phyloP scores from a whole-genome alignment of 495 filamentous ascomycete species.

The Parathielavia hyrcaniae region DNA sequence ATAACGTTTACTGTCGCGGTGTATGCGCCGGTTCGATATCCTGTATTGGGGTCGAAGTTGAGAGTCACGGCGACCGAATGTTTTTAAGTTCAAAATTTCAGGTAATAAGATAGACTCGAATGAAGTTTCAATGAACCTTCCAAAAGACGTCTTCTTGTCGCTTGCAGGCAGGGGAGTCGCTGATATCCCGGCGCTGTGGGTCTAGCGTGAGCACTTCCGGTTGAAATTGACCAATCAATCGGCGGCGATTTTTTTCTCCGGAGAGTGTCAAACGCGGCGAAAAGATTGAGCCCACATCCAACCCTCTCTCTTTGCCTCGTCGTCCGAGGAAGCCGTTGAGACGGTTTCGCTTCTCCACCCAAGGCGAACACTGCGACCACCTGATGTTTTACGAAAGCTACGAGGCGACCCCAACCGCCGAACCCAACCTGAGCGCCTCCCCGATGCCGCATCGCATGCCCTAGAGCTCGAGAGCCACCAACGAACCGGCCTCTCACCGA shows the following conservation, averaged over 20 bases:
- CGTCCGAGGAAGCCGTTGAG: neutral
- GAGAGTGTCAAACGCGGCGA: neutral
- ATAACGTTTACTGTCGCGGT: no score
- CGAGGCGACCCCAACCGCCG: neutral
- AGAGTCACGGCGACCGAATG: neutral
- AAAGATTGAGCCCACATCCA: constrained; percentile 4
- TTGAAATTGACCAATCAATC: constrained; percentile 1
- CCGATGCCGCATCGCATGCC: constrained; percentile 19
- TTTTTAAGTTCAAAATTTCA: neutral
- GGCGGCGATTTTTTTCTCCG: constrained; percentile 7
- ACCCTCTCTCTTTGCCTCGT: neutral
- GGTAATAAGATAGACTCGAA: neutral
- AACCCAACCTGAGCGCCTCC: neutral
- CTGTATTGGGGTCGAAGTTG: no score
- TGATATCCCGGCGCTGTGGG: neutral
- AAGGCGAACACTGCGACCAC: no score
- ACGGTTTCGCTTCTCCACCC: neutral
- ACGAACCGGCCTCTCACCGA: constrained; percentile 15
- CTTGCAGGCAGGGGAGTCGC: neutral
- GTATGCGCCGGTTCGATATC: no score
- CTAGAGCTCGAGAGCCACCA: constrained; percentile 19
- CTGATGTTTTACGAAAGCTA: neutral
- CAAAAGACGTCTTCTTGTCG: neutral
- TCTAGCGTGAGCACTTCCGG: neutral
- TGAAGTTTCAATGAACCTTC: neutral